Conservation (phyloP, 257 asterid genomes). For the Knoxia roxburghii region DNA sequence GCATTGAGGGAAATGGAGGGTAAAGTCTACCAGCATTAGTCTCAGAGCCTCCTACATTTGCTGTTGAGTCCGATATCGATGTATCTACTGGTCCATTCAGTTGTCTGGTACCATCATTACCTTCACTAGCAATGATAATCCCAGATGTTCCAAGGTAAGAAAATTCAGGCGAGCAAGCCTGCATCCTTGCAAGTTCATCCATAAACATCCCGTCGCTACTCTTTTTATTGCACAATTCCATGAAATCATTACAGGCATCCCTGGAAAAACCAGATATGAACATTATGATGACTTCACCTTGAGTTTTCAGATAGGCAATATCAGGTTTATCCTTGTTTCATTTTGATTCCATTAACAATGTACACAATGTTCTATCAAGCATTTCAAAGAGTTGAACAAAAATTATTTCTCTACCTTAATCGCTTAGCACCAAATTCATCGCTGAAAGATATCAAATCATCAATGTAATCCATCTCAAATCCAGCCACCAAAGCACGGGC, state of each 20-base stretch:
- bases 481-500: conserved; percentile 90
- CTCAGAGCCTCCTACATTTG: conserved; percentile 43
- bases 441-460: conserved; percentile 60
- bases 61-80: conserved; percentile 34
- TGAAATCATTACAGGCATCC: conserved; percentile 64
- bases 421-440: conserved; percentile 81
- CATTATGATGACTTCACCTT: too few species aligned
- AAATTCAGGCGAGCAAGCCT: conserved; percentile 39
- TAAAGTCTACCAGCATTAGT: conserved; percentile 41
- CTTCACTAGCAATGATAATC: conserved; percentile 40
- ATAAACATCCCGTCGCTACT: conserved; percentile 63
- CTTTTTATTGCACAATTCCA: conserved; percentile 65
- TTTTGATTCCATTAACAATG: neutral
- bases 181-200: conserved; percentile 87
- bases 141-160: conserved; percentile 57
- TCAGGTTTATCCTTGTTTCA: neutral
- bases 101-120: conserved; percentile 24
- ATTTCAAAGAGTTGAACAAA: neutral
- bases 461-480: conserved; percentile 49
- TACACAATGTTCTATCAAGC: neutral
- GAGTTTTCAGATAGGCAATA: neutral
- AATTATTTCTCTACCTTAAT: conserved; percentile 40
- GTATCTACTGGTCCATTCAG: conserved; percentile 31
- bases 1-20: neutral
- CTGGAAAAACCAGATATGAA: conserved; percentile 27